Evolutionary conservation across 805 yeast species (phyloP).

Genomic region (Kodamaea neixiangensis): DNA sequence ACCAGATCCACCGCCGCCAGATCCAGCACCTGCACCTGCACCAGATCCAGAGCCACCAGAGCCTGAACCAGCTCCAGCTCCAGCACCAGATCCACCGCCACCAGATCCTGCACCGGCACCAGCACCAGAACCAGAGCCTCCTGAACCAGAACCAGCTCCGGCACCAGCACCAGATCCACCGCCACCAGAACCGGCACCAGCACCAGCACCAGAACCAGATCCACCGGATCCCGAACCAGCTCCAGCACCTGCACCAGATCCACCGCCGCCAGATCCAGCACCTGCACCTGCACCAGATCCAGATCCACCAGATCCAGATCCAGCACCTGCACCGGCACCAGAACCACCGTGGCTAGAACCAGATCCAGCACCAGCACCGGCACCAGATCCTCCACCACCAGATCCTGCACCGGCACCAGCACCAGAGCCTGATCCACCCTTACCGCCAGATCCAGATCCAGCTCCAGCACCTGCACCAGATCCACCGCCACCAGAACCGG

Average conservation of each 20-base stretch:
- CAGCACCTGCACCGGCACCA: not conserved
- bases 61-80: conserved; percentile 3
- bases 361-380: not conserved
- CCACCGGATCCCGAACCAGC: conserved; percentile 3
- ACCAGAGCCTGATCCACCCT: conserved; percentile 3
- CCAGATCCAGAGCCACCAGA: conserved; percentile 4
- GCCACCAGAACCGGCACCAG: conserved; percentile 1
- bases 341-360: not conserved
- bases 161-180: conserved; percentile 2
- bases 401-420: conserved; percentile 2
- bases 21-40: conserved; percentile 6
- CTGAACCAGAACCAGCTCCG: not conserved
- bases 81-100: conserved; percentile 2
- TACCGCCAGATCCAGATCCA: conserved; percentile 4
- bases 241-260: conserved; percentile 5
- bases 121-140: not conserved
- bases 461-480: conserved; percentile 2
- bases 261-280: not conserved
- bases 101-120: conserved; percentile 4
- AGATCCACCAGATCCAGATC: not conserved
- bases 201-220: not conserved
- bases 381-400: not conserved
- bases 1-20: conserved; percentile 3
- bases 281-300: conserved; percentile 5
- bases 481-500: conserved; percentile 3